Evolutionary conservation across 768 basidiomycete species (phyloP).

Genomic region (Boletus reticuloceps): DNA sequence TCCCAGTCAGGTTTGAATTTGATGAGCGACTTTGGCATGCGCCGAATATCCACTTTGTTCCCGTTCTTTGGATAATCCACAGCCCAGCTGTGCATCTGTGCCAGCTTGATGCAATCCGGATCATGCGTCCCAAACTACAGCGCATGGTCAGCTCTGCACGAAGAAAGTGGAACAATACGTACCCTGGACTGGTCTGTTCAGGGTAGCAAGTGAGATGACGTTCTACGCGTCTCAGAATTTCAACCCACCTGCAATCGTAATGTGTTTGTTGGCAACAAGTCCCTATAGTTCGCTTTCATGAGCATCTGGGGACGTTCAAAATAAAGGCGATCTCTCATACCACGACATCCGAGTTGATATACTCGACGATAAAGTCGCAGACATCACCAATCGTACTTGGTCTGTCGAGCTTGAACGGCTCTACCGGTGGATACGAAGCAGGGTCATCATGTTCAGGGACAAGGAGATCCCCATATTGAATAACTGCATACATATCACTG

Average conservation of each 20-base stretch:
- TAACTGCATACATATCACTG: constrained; percentile 64
- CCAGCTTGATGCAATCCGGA: constrained; percentile 50
- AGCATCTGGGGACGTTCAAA: neutral
- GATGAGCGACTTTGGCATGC: constrained; percentile 53
- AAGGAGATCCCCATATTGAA: constrained; percentile 50
- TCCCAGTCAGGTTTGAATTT: constrained; percentile 64
- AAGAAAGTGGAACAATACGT: neutral
- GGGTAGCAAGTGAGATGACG: neutral
- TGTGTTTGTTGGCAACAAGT: constrained; percentile 61
- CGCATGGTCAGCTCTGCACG: neutral
- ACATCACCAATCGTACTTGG: constrained; percentile 64
- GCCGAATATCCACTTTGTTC: constrained; percentile 51
- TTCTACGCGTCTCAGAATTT: neutral
- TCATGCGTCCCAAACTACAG: constrained; percentile 60
- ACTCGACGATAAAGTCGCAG: constrained; percentile 76
- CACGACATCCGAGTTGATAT: constrained; percentile 77
- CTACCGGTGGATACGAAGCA: constrained; percentile 45
- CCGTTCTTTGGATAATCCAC: constrained; percentile 82
- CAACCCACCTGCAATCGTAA: constrained; percentile 62
- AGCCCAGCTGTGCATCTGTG: constrained; percentile 54
- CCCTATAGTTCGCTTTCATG: constrained; percentile 42
- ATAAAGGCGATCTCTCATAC: constrained; percentile 36
- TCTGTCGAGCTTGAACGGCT: constrained; percentile 35
- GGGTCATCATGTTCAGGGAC: constrained; percentile 46
- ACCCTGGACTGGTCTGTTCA: constrained; percentile 66